phyloP scores from a whole-genome alignment of 345 rosid species.

The Aquilaria yunnanensis region DNA sequence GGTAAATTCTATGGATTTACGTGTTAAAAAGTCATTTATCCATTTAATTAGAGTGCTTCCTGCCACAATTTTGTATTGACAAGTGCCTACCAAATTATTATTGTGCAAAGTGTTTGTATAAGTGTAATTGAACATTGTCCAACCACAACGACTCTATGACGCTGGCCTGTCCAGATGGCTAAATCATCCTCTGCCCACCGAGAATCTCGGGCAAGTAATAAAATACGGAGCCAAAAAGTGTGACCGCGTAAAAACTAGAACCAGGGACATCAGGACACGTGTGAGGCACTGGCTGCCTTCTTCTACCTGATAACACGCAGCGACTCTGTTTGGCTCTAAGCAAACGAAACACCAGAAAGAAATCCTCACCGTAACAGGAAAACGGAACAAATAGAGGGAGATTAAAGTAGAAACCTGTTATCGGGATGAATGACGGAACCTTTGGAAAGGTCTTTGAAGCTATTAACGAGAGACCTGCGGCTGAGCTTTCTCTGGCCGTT shows the following conservation, averaged over 20 bases:
- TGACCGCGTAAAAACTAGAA: not conserved
- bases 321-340: not conserved
- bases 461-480: constrained; percentile 30
- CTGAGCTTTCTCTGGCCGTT: constrained; percentile 27
- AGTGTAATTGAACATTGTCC: not conserved
- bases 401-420: constrained; percentile 40
- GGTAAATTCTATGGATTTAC: too few relatives aligned
- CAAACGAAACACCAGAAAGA: not conserved
- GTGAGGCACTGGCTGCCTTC: not conserved
- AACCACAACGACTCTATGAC: not conserved
- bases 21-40: too few relatives aligned
- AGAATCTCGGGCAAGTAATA: not conserved
- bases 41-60: too few relatives aligned
- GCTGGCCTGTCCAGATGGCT: not conserved
- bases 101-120: not conserved
- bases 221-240: too few relatives aligned
- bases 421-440: constrained; percentile 70
- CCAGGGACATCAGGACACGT: not conserved
- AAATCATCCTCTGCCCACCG: not conserved
- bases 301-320: not conserved
- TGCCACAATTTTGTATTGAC: too few relatives aligned
- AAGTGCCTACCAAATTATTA: not conserved
- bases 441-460: constrained; percentile 46
- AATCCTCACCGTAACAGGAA: not conserved
- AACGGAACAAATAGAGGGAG: not conserved